phyloP scores from a whole-genome alignment of 306 rosid species.

The Trifolium pratense region DNA sequence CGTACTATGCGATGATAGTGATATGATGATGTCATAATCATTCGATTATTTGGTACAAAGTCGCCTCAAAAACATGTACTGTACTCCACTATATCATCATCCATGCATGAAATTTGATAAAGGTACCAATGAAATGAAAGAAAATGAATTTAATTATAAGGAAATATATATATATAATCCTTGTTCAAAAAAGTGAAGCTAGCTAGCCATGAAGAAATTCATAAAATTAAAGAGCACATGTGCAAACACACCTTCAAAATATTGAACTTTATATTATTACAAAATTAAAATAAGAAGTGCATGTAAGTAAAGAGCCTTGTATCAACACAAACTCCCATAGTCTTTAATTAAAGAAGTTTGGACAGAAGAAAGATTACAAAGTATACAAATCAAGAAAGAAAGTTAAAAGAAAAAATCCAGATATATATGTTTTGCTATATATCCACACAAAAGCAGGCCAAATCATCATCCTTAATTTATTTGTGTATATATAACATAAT shows the following conservation, averaged over 20 bases:
- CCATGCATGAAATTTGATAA: too few species aligned
- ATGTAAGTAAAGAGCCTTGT: slow-evolving; percentile 12
- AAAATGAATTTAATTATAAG: background rate
- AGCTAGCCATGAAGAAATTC: slow-evolving; percentile 38
- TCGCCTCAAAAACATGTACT: background rate
- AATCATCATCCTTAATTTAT: background rate
- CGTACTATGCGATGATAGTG: slow-evolving; percentile 19
- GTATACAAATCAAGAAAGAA: slow-evolving; percentile 40
- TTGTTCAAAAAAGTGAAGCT: background rate
- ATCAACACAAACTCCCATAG: slow-evolving; percentile 69
- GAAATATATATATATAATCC: too few species aligned
- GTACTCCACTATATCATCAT: too few species aligned
- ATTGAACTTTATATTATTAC: slow-evolving; percentile 13
- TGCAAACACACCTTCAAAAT: slow-evolving; percentile 66
- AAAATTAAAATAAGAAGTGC: slow-evolving; percentile 27
- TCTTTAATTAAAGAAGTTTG: slow-evolving; percentile 35
- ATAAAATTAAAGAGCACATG: slow-evolving; percentile 48
- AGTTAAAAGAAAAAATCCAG: slow-evolving; percentile 37
- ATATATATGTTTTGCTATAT: too few species aligned
- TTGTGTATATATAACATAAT: background rate
- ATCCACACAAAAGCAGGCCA: too few species aligned
- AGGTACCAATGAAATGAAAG: slow-evolving; percentile 28
- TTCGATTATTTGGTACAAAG: background rate
- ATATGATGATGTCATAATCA: slow-evolving; percentile 17
- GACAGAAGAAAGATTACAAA: slow-evolving; percentile 56